Conservation (phyloP, 2,329 filamentous ascomycete species). For the Kalaharituber pfeilii region DNA sequence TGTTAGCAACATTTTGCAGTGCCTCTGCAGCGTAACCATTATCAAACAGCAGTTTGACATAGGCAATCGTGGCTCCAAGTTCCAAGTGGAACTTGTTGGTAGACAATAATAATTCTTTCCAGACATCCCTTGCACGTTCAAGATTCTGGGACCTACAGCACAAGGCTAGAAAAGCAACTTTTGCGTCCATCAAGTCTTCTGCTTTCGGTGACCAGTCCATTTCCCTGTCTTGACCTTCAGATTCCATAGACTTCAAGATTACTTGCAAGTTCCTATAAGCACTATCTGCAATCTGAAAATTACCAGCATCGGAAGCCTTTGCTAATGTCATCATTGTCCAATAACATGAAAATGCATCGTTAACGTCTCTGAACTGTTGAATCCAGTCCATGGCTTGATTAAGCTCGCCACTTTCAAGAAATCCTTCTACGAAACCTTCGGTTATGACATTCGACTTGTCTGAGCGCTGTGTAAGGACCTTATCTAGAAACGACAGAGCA, state of each 20-base stretch:
- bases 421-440: constrained; percentile 61
- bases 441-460: constrained; percentile 48
- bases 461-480: constrained; percentile 48
- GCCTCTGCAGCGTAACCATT: constrained; percentile 72
- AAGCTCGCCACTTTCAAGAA: constrained; percentile 52
- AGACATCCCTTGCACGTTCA: constrained; percentile 39
- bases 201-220: neutral
- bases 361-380: constrained; percentile 41
- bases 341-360: constrained; percentile 27
- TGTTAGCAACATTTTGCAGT: constrained; percentile 29
- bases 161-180: constrained; percentile 58
- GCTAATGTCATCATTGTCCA: neutral
- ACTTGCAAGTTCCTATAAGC: constrained; percentile 26
- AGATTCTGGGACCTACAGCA: constrained; percentile 70
- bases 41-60: constrained; percentile 69
- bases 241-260: neutral
- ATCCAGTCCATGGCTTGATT: constrained; percentile 59
- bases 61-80: constrained; percentile 43
- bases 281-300: constrained; percentile 43
- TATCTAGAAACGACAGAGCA: constrained; percentile 69
- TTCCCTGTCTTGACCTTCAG: neutral
- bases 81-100: constrained; percentile 48
- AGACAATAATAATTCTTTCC: constrained; percentile 49
- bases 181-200: neutral
- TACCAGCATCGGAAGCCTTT: constrained; percentile 50